Base-by-base conservation (phyloP, 805 yeast genomes). In the Saccharomycopsis sp. region DNA sequence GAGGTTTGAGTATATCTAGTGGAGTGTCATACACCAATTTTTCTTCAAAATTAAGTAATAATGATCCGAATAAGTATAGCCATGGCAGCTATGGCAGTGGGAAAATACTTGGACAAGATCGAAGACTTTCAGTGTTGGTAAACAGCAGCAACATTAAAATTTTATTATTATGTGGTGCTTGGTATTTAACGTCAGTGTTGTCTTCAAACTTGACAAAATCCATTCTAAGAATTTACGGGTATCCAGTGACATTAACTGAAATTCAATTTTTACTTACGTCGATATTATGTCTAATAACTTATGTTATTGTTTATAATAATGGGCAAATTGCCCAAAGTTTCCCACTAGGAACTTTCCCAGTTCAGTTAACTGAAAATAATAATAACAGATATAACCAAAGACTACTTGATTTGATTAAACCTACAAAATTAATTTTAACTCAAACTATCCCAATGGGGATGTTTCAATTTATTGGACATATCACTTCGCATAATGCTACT, bases 401-500 rank as follows among this genome's bases (percentile, higher is more conserved):
- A n/a, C 35, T 31, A 17, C 5, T 14, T 7, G 60, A 65, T 26
- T 75, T 83, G 52, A 53, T 81, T 13, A 64, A 63, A 19, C 93
- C 94, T 20, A 67, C 77, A 2, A 53, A 59, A 39, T 57, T 69
- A 41, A 67, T 81, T 27, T 54, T 85, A 13, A 57, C 66, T 40
- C 81, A 87, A 11, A 86, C 95, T 0, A 74, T 86, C 19, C 97
- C 97, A 16, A 87, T 90, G 95, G 97, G 97, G 5, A 67, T 80
- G 50, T 93, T 90, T 65, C 97, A 90, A 66, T 85, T 90, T 53
- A 68, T 81, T 17, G 98, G 97, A 17, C 97, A 90, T 62, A 78
- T 89, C 51, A 77, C 94, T 11, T 77, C 94, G 5, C 96, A 89
- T 60, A 84, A 85, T 58, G 90, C 97, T n/a, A 88, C 96, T 2